Conservation (phyloP, 495 filamentous ascomycete genomes). For the Hypoxylon subgilvum region DNA sequence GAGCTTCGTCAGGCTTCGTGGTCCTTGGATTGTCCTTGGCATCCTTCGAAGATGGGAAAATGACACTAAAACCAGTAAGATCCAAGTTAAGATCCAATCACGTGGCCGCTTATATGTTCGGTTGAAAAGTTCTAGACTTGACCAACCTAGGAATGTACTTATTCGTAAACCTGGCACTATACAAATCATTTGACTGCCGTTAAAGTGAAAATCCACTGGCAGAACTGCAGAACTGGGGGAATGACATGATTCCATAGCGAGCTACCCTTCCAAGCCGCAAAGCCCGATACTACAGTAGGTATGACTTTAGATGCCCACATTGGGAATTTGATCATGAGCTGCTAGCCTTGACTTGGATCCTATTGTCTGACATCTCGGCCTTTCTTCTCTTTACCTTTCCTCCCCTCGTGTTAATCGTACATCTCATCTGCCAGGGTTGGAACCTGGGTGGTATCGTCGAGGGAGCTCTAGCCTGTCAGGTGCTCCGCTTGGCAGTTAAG, state of each 20-base stretch:
- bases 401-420: conserved; percentile 1
- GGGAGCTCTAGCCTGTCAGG: conserved; percentile 19
- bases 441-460: too few species aligned
- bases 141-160: conserved; percentile 33
- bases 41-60: too few species aligned
- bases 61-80: not conserved
- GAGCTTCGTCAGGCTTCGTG: too few species aligned
- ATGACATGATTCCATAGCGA: conserved; percentile 13
- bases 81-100: conserved; percentile 19
- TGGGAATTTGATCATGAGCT: conserved; percentile 10
- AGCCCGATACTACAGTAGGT: conserved; percentile 27
- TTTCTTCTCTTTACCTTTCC: conserved; percentile 6
- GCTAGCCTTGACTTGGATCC: conserved; percentile 17
- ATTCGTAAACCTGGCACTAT: not conserved
- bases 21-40: too few species aligned
- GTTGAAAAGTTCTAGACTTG: conserved; percentile 34
- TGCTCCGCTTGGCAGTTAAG: conserved; percentile 17
- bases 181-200: conserved; percentile 15
- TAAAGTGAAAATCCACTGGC: conserved; percentile 17
- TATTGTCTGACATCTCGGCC: conserved; percentile 5
- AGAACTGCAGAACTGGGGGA: too few species aligned
- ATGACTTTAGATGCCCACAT: conserved; percentile 21
- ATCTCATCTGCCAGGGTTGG: too few species aligned
- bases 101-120: conserved; percentile 24
- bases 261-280: conserved; percentile 21